Evolutionary conservation across 352 stramenopile genomes (phyloP).

Genomic region (Pythium guiyangense): DNA sequence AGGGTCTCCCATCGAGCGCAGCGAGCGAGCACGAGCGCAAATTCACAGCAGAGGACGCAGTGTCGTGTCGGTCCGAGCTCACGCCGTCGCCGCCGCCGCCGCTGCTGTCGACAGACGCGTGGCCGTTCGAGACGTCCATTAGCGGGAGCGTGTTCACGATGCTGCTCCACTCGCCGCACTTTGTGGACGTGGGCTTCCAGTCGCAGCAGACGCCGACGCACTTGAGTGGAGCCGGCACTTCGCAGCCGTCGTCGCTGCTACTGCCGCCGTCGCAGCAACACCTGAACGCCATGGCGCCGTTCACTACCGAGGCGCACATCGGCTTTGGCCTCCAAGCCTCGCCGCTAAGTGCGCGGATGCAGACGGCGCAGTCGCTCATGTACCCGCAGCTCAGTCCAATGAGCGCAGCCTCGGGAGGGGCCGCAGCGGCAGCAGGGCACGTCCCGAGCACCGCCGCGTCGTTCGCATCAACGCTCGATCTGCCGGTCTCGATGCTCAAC

Average conservation of each 20-base stretch:
- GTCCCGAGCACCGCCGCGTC: not conserved
- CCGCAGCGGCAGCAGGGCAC: not conserved
- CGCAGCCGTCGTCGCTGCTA: not conserved
- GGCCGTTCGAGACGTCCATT: slow-evolving; percentile 5
- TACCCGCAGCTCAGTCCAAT: slow-evolving; percentile 8
- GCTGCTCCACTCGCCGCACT: slow-evolving; percentile 8
- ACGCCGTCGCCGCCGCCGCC: slow-evolving; percentile 1
- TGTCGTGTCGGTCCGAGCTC: too few species aligned
- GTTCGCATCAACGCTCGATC: slow-evolving; percentile 18
- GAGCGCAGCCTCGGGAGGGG: not conserved
- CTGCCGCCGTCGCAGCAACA: not conserved
- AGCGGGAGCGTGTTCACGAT: slow-evolving; percentile 8
- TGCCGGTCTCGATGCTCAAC: slow-evolving; percentile 14
- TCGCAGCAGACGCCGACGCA: slow-evolving; percentile 5
- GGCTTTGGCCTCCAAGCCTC: slow-evolving; percentile 2
- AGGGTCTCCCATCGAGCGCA: too few species aligned
- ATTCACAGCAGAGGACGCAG: too few species aligned
- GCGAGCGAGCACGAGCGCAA: too few species aligned
- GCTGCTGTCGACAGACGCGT: not conserved
- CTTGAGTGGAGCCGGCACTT: too few species aligned
- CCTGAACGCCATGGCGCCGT: slow-evolving; percentile 3
- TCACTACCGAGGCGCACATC: not conserved
- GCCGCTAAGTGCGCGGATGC: not conserved
- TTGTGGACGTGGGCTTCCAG: slow-evolving; percentile 8
- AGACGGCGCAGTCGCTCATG: not conserved